phyloP scores from a whole-genome alignment of 2,329 filamentous ascomycete genomes.

The Coniella vitis region DNA sequence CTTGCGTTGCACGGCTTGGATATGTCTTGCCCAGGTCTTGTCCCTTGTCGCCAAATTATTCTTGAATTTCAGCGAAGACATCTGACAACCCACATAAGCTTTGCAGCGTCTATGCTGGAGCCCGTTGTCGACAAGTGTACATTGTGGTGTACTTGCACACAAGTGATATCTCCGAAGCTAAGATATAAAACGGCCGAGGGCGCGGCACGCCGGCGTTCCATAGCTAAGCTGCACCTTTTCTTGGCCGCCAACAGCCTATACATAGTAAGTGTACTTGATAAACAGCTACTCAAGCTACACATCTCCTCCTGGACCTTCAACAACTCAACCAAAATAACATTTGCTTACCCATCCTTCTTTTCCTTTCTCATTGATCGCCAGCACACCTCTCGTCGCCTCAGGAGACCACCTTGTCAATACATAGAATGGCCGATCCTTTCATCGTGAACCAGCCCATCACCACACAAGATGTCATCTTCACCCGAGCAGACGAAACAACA shows the following conservation, averaged over 20 bases:
- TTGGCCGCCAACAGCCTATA: too few species aligned
- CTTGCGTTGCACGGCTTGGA: too few species aligned
- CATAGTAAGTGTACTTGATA: too few species aligned
- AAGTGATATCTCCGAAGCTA: not conserved
- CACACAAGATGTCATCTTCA: constrained; percentile 23
- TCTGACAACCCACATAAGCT: constrained; percentile 15
- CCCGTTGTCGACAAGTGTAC: not conserved
- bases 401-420: too few species aligned
- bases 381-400: too few species aligned
- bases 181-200: constrained; percentile 2
- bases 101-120: constrained; percentile 13
- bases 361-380: not conserved
- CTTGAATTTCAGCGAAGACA: constrained; percentile 18
- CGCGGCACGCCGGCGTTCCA: not conserved
- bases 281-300: too few species aligned
- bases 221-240: not conserved
- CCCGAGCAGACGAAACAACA: constrained; percentile 23
- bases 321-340: too few species aligned
- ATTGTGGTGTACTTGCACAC: not conserved
- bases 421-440: constrained; percentile 8
- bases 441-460: constrained; percentile 17
- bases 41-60: constrained; percentile 8
- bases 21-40: not conserved
- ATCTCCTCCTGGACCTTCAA: too few species aligned
- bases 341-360: too few species aligned